Conservation (phyloP, 2,329 filamentous ascomycete species). For the Exophiala dermatitidis region DNA sequence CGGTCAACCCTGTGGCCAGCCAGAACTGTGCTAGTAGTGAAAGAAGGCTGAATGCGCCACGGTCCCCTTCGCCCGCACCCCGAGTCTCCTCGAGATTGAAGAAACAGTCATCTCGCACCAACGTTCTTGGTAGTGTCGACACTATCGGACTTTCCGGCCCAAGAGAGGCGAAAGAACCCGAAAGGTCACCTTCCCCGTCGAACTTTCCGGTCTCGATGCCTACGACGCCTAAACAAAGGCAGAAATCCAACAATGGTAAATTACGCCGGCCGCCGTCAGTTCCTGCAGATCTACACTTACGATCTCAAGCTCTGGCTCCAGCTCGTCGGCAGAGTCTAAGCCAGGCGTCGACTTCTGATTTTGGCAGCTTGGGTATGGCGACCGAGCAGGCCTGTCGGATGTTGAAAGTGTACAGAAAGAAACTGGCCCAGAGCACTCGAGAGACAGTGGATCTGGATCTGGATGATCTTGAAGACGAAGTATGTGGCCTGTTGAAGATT, state of each 20-base stretch:
- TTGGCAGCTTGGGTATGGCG: slow-evolving; percentile 44
- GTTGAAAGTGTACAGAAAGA: slow-evolving; percentile 53
- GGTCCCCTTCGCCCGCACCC: slow-evolving; percentile 38
- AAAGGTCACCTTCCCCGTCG: slow-evolving; percentile 23
- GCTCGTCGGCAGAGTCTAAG: slow-evolving; percentile 28
- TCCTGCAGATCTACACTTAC: slow-evolving; percentile 41
- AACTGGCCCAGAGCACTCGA: slow-evolving; percentile 34
- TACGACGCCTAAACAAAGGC: slow-evolving; percentile 28
- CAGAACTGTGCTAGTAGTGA: slow-evolving; percentile 26
- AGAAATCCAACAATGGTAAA: slow-evolving; percentile 35
- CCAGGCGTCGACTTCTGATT: slow-evolving; percentile 31
- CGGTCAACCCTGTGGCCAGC: slow-evolving; percentile 29
- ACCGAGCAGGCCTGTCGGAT: slow-evolving; percentile 54
- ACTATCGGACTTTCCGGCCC: not conserved
- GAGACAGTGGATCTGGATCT: slow-evolving; percentile 44
- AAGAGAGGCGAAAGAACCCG: not conserved
- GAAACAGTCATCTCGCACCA: slow-evolving; percentile 25
- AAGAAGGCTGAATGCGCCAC: slow-evolving; percentile 18
- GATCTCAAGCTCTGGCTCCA: slow-evolving; percentile 38
- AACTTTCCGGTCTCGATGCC: slow-evolving; percentile 9
- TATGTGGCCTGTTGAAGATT: slow-evolving; percentile 42
- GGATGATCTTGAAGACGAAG: slow-evolving; percentile 51
- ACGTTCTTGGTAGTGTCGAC: slow-evolving; percentile 3
- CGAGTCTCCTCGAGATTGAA: slow-evolving; percentile 30
- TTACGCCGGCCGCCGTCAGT: slow-evolving; percentile 30